Evolutionary conservation across 2,329 filamentous ascomycete species (phyloP), one percentile per base, ranked within the genome.

Genomic region (Septoria petroselini): DNA sequence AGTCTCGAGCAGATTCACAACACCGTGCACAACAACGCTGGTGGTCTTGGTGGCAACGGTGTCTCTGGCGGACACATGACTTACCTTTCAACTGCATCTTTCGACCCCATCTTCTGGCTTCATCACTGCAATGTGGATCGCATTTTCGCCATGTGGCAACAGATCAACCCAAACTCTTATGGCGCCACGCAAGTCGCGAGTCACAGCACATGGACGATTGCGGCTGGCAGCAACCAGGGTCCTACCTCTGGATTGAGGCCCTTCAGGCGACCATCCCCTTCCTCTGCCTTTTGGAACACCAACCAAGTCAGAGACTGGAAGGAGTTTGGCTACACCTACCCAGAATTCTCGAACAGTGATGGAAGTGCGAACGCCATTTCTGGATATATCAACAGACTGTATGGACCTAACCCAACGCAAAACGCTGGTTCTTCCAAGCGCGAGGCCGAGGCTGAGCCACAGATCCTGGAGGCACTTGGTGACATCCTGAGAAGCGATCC

Each of bases 301-400:
- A 77, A 82, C 50, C 75, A 73, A 54, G 76, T 82, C 15, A 76
- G 82, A 19, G 73, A 79, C 42, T 61, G 54, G 54, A 74, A 75
- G 33, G 72, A 72, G 2, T 85, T 93, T 67, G 82, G 82, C 12
- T 91, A 91, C 66, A 83, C 81, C 0, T 93, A 93, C 64, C 76
- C 82, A 0, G 87, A 91, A 58, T 79, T 82, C 38, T 60, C 73
- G n/a, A 70, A 66, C 57, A 67, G 59, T 56, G 68, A 62, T 55
- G 70, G 63, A 43, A 53, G 65, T 43, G 60, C 66, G 0, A 65
- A 67, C 2, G 66, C 75, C 1, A 75, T 91, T 57, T 50, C 37
- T 17, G 48, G 46, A 35, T 60, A 62, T 31, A 49, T 62, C 51
- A 87, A 86, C 62, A 69, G 64, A 1, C 70, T 85, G 1, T 85